Conservation (phyloP, 176 grass and related monocot species). For the Areca catechu region DNA sequence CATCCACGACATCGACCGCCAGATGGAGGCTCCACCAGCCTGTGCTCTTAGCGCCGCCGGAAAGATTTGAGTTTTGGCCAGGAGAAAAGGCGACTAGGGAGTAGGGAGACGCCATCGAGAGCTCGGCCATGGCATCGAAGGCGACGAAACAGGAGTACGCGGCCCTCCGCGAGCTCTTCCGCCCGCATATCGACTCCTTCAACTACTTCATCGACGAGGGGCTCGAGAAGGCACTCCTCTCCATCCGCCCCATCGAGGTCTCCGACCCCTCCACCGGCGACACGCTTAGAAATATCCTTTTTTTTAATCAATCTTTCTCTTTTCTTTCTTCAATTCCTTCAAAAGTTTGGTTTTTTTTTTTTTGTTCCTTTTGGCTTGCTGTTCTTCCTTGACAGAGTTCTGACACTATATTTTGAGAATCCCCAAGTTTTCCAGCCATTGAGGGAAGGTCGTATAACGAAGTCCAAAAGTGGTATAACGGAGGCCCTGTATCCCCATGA, state of each 20-base stretch:
- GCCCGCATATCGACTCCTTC: slow-evolving; percentile 76
- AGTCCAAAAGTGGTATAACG: slow-evolving; percentile 10
- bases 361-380: background rate
- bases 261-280: slow-evolving; percentile 25
- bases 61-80: too few species aligned
- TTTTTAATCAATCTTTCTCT: too few species aligned
- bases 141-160: slow-evolving; percentile 30
- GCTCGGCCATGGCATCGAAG: slow-evolving; percentile 18
- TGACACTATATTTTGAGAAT: slow-evolving; percentile 62
- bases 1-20: too few species aligned
- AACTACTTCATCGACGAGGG: slow-evolving; percentile 73
- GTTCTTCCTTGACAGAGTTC: slow-evolving; percentile 35
- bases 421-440: slow-evolving; percentile 33
- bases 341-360: background rate
- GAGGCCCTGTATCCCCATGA: slow-evolving; percentile 50
- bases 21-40: too few species aligned
- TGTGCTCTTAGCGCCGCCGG: too few species aligned
- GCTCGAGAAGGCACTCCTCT: slow-evolving; percentile 43
- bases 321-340: too few species aligned
- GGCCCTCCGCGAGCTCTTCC: slow-evolving; percentile 51
- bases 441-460: slow-evolving; percentile 31
- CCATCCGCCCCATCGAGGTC: slow-evolving; percentile 53
- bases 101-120: too few species aligned
- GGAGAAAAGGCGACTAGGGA: too few species aligned
- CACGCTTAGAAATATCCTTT: slow-evolving; percentile 87